Base-by-base conservation (phyloP, 1,284 basidiomycete genomes). In the Xerocomus amazonicus region DNA sequence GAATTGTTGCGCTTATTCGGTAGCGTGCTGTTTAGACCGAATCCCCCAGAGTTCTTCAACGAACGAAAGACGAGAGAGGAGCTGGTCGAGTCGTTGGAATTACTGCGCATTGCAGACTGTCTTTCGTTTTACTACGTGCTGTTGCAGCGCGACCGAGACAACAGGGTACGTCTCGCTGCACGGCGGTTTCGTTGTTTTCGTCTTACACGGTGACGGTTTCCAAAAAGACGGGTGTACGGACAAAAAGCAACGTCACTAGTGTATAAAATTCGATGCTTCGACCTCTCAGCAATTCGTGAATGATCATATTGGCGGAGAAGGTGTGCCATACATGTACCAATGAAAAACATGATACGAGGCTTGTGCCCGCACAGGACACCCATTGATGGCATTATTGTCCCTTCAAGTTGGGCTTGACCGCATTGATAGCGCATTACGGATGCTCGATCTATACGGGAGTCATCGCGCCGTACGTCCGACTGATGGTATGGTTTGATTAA, bases 121-220 rank as follows among this genome's bases (percentile, higher is more conserved):
- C 63, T 66, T 4, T 65, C 67, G 14, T 68, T 66, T 49, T 66
- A 68, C 37, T 66, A 67, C 6, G 55, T 66, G 35, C 54, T 66
- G 10, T 48, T 66, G 36, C 66, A 60, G 13, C 55, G 63, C 38
- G 63, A 66, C 38, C 39, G 14, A 17, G 52, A 58, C 17, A 66
- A 66, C 40, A 57, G 39, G 53, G 63, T 63, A 31, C 9, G 46
- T 46, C 35, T 29, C 19, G 9, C 9, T 9, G 1, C 31, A 16
- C 9, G 27, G 12, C 19, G 43, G 12, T 14, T 26, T 38, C 7
- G 3, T 10, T 6, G 4, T n/a, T 9, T n/a, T 34, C 38, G 3
- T 27, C 38, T 39, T 39, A 39, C 26, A 26, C 26, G 38, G 27
- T n/a, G 38, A 9, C 14, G 19, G 19, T 19, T 4, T 23, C 9